phyloP scores from a whole-genome alignment of 2,329 filamentous ascomycete genomes.

The Domatiomyces catenatus region DNA sequence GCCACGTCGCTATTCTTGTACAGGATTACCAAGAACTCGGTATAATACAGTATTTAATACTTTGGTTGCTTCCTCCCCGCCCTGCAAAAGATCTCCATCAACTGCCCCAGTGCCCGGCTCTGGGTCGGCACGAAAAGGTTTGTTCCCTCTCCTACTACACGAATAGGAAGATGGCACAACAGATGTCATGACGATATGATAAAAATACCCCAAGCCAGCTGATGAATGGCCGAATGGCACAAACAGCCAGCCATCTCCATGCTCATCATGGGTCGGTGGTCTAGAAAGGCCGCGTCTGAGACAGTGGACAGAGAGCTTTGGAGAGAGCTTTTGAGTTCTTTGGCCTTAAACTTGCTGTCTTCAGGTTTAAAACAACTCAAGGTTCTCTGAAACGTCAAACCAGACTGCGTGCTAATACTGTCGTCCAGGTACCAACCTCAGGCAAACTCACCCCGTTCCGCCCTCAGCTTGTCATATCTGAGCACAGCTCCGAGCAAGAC shows the following conservation, averaged over 20 bases:
- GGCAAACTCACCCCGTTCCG: slow-evolving; percentile 10
- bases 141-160: background rate
- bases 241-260: too few species aligned
- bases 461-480: slow-evolving; percentile 28
- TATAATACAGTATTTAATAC: background rate
- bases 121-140: background rate
- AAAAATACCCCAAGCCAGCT: too few species aligned
- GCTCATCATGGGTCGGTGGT: background rate
- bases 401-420: background rate
- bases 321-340: too few species aligned
- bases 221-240: too few species aligned
- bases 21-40: too few species aligned
- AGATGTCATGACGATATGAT: background rate
- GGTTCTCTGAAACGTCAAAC: background rate
- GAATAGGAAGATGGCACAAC: background rate
- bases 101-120: too few species aligned
- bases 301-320: background rate
- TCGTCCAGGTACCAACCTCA: background rate
- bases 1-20: too few species aligned
- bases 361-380: background rate
- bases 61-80: background rate
- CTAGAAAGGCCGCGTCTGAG: background rate
- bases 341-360: background rate
- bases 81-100: background rate
- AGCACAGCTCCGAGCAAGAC: slow-evolving; percentile 20